Evolutionary conservation across 2,329 filamentous ascomycete genomes (phyloP), one percentile per base, ranked within the genome.

Genomic region (Penicillium frequentans): DNA sequence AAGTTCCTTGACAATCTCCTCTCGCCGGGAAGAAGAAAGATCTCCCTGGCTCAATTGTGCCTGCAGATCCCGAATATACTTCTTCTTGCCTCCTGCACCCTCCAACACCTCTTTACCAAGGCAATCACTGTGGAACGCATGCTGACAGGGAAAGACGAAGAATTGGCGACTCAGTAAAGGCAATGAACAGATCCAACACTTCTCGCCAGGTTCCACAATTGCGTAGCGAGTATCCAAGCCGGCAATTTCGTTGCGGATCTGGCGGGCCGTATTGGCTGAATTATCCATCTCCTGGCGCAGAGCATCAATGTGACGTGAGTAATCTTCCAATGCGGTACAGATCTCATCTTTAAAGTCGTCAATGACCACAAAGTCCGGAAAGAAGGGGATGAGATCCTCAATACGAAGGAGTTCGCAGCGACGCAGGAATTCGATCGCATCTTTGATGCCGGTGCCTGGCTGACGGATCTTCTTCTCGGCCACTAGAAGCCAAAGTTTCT

Each of bases 331-430:
- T 1, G 96, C 95, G 0, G 86, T 82, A 77, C 95, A 99, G 37
- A 99, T 98, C 73, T 99, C 95, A 62, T 98, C 93, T 72, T 98
- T 97, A 83, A 99, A 99, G 74, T 98, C 95, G 71, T 99, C 95
- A 60, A 99, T 98, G 51, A 98, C 90, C 24, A 98, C 92, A 71
- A 99, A 99, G 73, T 99, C 95, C 0, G 95, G 95, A 77, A 99
- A 99, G 80, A 99, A 97, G 0, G 95, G 95, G 42, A 99, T 98
- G 29, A 99, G 78, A 69, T 99, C 95, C 77, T 99, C 95, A 62
- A 99, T 99, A 61, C 90, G 89, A 49, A 99, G 84, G 13, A 98
- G 82, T 59, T 97, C 92, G 72, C 93, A 97, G 10, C 91, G 88
- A 65, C 91, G 91, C 13, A 98, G 82, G 70, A 99, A 97, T 60